phyloP scores from a whole-genome alignment of 306 rosid genomes.

The Styphnolobium japonicum region DNA sequence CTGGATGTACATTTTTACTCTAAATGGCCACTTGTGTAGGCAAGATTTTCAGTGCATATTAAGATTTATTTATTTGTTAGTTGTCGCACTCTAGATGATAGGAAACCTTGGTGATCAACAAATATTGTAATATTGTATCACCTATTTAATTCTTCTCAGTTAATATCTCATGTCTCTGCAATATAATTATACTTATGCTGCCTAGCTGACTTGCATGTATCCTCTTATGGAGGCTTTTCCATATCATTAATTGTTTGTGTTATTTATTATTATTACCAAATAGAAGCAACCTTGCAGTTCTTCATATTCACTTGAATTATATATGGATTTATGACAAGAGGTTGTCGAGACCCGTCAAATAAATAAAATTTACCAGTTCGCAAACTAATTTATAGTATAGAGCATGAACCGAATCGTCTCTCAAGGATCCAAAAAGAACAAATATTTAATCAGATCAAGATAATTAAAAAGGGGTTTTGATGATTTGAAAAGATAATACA shows the following conservation, averaged over 20 bases:
- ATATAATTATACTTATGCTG: neutral
- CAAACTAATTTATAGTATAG: too few species aligned
- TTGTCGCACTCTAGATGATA: neutral
- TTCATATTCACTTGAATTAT: neutral
- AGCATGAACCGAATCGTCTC: too few species aligned
- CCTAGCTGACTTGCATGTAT: neutral
- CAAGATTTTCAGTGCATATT: slow-evolving; percentile 1
- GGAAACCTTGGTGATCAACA: slow-evolving; percentile 5
- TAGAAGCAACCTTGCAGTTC: neutral
- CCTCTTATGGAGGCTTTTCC: neutral
- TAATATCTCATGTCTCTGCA: neutral
- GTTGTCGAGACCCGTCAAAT: too few species aligned
- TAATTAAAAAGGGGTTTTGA: too few species aligned
- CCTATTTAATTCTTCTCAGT: neutral
- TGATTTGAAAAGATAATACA: too few species aligned
- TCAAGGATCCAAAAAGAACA: too few species aligned
- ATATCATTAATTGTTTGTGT: neutral
- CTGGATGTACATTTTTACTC: slow-evolving; percentile 6
- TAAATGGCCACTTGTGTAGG: neutral
- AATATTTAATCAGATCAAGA: too few species aligned
- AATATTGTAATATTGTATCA: neutral
- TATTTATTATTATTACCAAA: neutral
- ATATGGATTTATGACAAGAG: slow-evolving; percentile 7
- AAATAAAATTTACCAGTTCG: too few species aligned
- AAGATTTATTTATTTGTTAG: slow-evolving; percentile 3